phyloP scores from a whole-genome alignment of 371 early-diverging fungal genomes.

The Mucor sp. region DNA sequence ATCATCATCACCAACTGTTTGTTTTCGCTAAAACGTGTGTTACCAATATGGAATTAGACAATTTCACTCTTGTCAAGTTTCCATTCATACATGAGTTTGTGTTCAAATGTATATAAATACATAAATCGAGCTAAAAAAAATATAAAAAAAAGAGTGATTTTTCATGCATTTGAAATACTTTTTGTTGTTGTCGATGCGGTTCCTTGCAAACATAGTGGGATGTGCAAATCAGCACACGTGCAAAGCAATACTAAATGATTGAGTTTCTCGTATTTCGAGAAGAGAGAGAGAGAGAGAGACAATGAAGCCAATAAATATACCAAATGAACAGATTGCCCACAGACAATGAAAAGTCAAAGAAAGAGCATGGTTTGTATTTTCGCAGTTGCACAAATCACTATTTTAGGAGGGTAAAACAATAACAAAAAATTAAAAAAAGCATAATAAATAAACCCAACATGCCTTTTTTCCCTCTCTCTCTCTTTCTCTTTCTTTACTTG shows the following conservation, averaged over 20 bases:
- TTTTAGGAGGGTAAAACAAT: slow-evolving; percentile 19
- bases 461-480: not conserved
- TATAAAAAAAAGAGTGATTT: not conserved
- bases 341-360: not conserved
- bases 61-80: not conserved
- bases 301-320: not conserved
- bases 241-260: not conserved
- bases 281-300: not conserved
- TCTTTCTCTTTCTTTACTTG: slow-evolving; percentile 2
- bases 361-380: slow-evolving; percentile 4
- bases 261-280: not conserved
- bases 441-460: slow-evolving; percentile 9
- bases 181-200: not conserved
- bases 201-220: not conserved
- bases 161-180: not conserved
- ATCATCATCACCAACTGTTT: not conserved
- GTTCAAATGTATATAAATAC: not conserved
- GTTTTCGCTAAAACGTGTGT: not conserved
- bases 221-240: not conserved
- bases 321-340: not conserved
- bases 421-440: slow-evolving; percentile 12
- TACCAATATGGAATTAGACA: not conserved
- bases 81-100: not conserved
- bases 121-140: not conserved
- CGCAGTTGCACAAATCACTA: slow-evolving; percentile 9